Evolutionary conservation across 257 asterid genomes (phyloP).

Genomic region (Echium plantagineum): DNA sequence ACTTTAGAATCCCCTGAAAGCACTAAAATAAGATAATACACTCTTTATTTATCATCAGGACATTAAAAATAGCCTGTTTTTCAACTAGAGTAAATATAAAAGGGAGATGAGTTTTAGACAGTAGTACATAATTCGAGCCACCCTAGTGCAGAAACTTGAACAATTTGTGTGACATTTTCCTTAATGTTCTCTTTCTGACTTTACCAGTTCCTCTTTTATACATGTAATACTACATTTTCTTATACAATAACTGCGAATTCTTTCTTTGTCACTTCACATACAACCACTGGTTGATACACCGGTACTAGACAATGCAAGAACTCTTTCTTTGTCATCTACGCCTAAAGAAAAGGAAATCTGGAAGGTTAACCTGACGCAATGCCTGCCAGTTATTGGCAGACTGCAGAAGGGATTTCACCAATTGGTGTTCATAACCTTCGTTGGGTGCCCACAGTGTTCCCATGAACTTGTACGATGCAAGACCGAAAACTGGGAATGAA

Average conservation of each 20-base stretch:
- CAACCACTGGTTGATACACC: not conserved
- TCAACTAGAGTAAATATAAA: not conserved
- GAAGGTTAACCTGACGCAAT: constrained; percentile 56
- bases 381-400: constrained; percentile 62
- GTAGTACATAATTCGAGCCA: constrained; percentile 9
- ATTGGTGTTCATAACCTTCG: constrained; percentile 35
- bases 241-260: not conserved
- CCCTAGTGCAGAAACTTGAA: not conserved
- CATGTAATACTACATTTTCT: not conserved
- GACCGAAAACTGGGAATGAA: constrained; percentile 70
- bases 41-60: constrained; percentile 15
- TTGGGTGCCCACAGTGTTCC: constrained; percentile 64
- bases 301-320: not conserved
- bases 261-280: not conserved
- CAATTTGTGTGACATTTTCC: constrained; percentile 1
- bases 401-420: constrained; percentile 47
- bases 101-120: constrained; percentile 6
- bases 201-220: not conserved
- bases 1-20: constrained; percentile 22
- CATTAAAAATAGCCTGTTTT: constrained; percentile 21
- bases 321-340: constrained; percentile 31
- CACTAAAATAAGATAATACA: constrained; percentile 12
- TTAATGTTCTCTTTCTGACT: not conserved
- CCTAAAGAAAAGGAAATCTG: constrained; percentile 80
- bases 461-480: constrained; percentile 70